A percentile compares a stretch with the other conserved stretches of the same genome.
Evolutionary conservation across 2,329 filamentous ascomycete genomes (phyloP).

Genomic region (Aspergillus vadensis): DNA sequence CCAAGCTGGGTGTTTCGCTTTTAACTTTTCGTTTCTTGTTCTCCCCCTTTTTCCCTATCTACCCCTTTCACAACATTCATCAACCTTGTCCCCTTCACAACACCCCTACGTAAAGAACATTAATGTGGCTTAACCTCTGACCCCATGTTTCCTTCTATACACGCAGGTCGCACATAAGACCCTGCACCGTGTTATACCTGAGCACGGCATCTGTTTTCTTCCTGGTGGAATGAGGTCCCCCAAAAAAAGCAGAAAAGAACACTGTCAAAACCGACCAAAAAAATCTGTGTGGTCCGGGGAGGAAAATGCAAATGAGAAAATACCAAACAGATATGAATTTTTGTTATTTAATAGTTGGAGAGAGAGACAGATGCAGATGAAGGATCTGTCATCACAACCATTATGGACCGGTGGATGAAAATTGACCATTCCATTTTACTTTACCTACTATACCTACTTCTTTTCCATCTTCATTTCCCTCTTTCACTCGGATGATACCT

Average conservation of each 20-base stretch:
- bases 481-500: not conserved
- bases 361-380: constrained; percentile 9
- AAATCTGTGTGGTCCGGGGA: constrained; percentile 2
- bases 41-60: constrained; percentile 4
- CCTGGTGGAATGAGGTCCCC: constrained; percentile 22
- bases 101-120: constrained; percentile 15
- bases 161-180: not conserved
- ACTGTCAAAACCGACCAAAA: constrained; percentile 11
- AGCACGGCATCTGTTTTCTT: constrained; percentile 13
- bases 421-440: constrained; percentile 18
- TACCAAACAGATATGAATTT: constrained; percentile 9
- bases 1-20: constrained; percentile 10
- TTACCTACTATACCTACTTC: constrained; percentile 10
- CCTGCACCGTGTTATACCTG: not conserved
- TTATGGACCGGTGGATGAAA: constrained; percentile 18
- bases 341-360: constrained; percentile 21
- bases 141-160: constrained; percentile 10
- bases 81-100: not conserved
- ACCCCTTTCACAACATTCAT: constrained; percentile 1
- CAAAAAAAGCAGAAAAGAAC: constrained; percentile 17
- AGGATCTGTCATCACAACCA: not conserved
- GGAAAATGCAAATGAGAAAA: constrained; percentile 6
- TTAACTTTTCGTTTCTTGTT: constrained; percentile 7
- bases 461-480: not conserved
- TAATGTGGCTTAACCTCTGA: constrained; percentile 27